Evolutionary conservation across 441 rosid genomes (phyloP), one percentile per base, ranked within the genome.

Genomic region (Adansonia madagascariensis): DNA sequence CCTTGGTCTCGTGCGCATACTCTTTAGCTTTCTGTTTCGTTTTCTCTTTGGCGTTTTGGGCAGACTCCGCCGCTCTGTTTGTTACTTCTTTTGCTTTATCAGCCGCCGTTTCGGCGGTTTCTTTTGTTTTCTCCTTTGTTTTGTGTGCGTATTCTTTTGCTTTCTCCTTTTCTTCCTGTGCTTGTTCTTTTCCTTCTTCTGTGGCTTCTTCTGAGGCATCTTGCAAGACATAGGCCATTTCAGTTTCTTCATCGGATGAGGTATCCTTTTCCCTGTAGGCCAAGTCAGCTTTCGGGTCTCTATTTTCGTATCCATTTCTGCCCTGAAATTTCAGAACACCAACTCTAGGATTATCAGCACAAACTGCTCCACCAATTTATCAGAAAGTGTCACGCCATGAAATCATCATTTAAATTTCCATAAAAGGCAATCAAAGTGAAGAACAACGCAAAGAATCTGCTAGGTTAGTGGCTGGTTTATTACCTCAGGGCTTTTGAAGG

Each of bases 21-120:
- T 91, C 88, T 31, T 82, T 81, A 0, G 87, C 84, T 67, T 81
- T 86, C 74, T 91, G 89, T 50, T 82, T 78, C 9, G 47, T 8
- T 64, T 57, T 82, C 77, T 82, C 85, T 18, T 78, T 69, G 6
- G 82, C 20, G 11, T 60, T 35, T 18, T 71, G 73, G 0, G 89
- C 81, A 0, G 78, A 74, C 69, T 87, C 89, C 0, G 82, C 64
- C 10, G 83, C 78, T 52, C 15, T 83, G 14, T 79, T 35, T 4
- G 73, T 41, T 8, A 10, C 68, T 1, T 49, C 71, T 46, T 75
- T 63, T 2, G 77, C 49, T 14, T 12, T 68, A 12, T 68, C 72
- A 6, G 72, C 56, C 10, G 12, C 60, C 41, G 35, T 6, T 11
- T 11, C 31, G 9, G 53, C 53, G 10, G 72, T 22, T 14, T 9